Base-by-base conservation (phyloP, 2,329 filamentous ascomycete genomes). In the Aspergillus tanneri region DNA sequence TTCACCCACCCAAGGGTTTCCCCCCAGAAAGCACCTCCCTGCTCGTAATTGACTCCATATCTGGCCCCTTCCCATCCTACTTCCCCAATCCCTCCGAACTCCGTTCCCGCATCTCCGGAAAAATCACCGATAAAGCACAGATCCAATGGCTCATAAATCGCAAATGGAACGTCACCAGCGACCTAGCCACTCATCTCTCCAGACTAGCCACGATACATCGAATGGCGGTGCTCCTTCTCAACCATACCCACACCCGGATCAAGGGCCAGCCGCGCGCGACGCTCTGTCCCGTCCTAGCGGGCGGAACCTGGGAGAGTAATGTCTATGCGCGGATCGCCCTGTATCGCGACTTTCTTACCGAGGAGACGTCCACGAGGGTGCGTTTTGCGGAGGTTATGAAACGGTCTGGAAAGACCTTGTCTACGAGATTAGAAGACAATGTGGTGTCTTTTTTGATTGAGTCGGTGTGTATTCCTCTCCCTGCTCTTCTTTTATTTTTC, bases 181-280 rank as follows among this genome's bases (percentile, higher is more conserved):
- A 85, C 3, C 71, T 96, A 9, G 73, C 78, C 5, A 73, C 73
- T 3, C 72, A 74, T 28, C 69, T 85, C 3, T 81, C 86, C 52
- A 91, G 86, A 60, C 77, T 95, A 9, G 89, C 91, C 4, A 83
- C 86, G 9, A 80, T 85, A 23, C 80, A 82, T 54, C 80, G 88
- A 59, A 77, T 91, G 43, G 87, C 89, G 19, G 76, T 95, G 34
- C 74, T 96, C 2, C 67, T 93, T 16, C 77, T 90, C 40, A 90
- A 85, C 28, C 90, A 95, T 64, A 89, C 87, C 50, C 86, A 85
- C 34, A 95, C 89, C n/a, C 87, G 85, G 56, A 85, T 95, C 71
- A 84, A 86, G 53, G 76, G 84, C 80, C 54, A 77, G 73, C 55
- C 80, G 77, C 56, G 64, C 12, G 87, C 90, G 11, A 80, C 85